Percentiles rank a stretch among this genome's conserved stretches.
phyloP scores from a whole-genome alignment of 352 stramenopile genomes.

The Phytophthora tentaculata region DNA sequence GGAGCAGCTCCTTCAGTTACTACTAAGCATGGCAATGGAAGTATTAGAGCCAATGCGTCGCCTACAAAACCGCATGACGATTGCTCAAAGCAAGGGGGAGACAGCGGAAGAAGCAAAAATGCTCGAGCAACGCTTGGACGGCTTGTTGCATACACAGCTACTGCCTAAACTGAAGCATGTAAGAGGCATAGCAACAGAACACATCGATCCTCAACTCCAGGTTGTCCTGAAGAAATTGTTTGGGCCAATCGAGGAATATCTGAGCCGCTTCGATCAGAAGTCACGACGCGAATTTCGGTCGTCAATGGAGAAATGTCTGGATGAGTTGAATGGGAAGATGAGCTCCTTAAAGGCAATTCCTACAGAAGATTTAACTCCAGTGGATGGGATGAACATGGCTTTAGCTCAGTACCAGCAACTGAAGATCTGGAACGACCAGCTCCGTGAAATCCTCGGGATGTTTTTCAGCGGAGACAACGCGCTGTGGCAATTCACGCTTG shows the following conservation, averaged over 20 bases:
- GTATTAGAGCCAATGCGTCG: constrained; percentile 60
- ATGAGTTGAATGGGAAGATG: constrained; percentile 19
- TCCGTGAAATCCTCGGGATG: constrained; percentile 26
- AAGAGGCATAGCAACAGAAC: constrained; percentile 9
- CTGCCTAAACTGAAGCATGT: constrained; percentile 14
- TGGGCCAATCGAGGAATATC: constrained; percentile 30
- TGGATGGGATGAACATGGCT: constrained; percentile 14
- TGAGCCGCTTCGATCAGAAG: constrained; percentile 21
- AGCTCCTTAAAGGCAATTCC: constrained; percentile 8
- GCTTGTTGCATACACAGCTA: constrained; percentile 28
- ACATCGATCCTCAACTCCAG: constrained; percentile 11
- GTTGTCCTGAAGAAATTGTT: constrained; percentile 24
- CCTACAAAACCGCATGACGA: constrained; percentile 48
- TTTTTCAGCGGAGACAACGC: constrained; percentile 32
- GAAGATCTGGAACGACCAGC: constrained; percentile 25
- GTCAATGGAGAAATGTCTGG: constrained; percentile 21
- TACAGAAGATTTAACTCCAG: neutral
- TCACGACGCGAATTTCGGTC: constrained; percentile 22
- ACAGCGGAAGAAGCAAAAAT: constrained; percentile 84
- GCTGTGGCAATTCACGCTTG: constrained; percentile 23
- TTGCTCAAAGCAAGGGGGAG: constrained; percentile 46
- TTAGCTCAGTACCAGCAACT: constrained; percentile 18
- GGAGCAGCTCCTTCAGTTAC: constrained; percentile 25
- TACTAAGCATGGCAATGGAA: constrained; percentile 36
- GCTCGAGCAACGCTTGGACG: constrained; percentile 60